phyloP scores from a whole-genome alignment of 1,284 basidiomycete genomes.

The Paramarasmius palmivorus region DNA sequence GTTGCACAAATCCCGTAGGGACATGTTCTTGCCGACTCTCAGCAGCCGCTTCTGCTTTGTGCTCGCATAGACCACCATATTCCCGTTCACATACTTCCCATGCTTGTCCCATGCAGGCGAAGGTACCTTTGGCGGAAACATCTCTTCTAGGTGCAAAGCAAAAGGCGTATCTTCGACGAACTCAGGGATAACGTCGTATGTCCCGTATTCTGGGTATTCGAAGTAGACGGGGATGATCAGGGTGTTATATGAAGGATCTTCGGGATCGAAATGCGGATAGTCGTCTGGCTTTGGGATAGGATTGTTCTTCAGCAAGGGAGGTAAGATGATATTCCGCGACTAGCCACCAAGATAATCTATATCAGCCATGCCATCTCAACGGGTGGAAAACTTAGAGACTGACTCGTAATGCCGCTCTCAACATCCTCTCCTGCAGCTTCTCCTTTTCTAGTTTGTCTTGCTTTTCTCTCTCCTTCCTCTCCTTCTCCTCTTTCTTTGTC shows the following conservation, averaged over 20 bases:
- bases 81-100: constrained; percentile 69
- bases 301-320: constrained; percentile 52
- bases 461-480: constrained; percentile 50
- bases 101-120: constrained; percentile 77
- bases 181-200: constrained; percentile 84
- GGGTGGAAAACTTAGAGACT: constrained; percentile 20
- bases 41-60: constrained; percentile 77
- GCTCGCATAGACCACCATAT: constrained; percentile 82
- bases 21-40: constrained; percentile 90
- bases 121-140: constrained; percentile 75
- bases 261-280: constrained; percentile 61
- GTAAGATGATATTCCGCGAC: constrained; percentile 64
- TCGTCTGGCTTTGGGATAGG: constrained; percentile 50
- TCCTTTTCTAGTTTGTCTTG: constrained; percentile 49
- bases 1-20: constrained; percentile 74
- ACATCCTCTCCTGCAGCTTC: constrained; percentile 43
- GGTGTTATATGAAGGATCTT: constrained; percentile 54
- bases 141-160: constrained; percentile 72
- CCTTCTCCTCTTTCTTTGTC: constrained; percentile 47
- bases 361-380: neutral
- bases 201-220: constrained; percentile 88
- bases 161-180: constrained; percentile 90
- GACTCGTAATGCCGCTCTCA: constrained; percentile 66
- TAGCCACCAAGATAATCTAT: constrained; percentile 29
- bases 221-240: constrained; percentile 89